These are phyloP conservation scores for Dinochytrium kinnereticum DNA, from an alignment of 371 early-diverging fungal genomes.

Conservation along the genomic window DNA sequence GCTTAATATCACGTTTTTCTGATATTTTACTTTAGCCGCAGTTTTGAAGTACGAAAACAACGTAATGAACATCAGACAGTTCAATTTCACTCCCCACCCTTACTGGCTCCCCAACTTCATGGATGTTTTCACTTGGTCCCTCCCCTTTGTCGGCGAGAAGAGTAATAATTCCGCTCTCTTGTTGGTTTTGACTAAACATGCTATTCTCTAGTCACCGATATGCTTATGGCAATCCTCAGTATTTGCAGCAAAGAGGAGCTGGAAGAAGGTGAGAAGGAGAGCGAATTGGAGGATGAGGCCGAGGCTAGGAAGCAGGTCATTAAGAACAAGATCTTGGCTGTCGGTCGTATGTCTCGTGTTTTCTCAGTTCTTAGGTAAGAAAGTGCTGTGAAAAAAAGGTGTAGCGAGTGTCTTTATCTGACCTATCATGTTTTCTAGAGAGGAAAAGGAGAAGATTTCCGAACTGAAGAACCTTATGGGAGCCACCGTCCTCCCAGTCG, in stretches of 20 bases:
- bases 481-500: constrained; percentile 78
- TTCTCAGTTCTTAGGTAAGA: constrained; percentile 88
- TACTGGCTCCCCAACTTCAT: constrained; percentile 97
- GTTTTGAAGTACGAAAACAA: constrained; percentile 95
- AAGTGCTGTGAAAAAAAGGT: constrained; percentile 21
- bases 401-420: constrained; percentile 6
- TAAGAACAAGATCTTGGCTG: constrained; percentile 89
- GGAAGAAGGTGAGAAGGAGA: constrained; percentile 38
- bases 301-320: constrained; percentile 77
- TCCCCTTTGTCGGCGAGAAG: constrained; percentile 98
- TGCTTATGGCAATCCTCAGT: constrained; percentile 91
- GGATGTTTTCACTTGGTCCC: constrained; percentile 97
- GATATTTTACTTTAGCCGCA: constrained; percentile 68
- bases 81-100: constrained; percentile 84
- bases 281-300: constrained; percentile 47
- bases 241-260: constrained; percentile 81
- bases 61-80: constrained; percentile 95
- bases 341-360: constrained; percentile 88
- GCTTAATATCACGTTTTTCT: neutral
- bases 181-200: neutral
- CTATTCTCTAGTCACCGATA: constrained; percentile 73
- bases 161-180: constrained; percentile 58
- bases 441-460: constrained; percentile 87
- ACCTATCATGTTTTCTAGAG: constrained; percentile 29
- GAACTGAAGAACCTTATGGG: constrained; percentile 92